Evolutionary conservation across 495 filamentous ascomycete genomes (phyloP).

Genomic region (Neurospora africana): DNA sequence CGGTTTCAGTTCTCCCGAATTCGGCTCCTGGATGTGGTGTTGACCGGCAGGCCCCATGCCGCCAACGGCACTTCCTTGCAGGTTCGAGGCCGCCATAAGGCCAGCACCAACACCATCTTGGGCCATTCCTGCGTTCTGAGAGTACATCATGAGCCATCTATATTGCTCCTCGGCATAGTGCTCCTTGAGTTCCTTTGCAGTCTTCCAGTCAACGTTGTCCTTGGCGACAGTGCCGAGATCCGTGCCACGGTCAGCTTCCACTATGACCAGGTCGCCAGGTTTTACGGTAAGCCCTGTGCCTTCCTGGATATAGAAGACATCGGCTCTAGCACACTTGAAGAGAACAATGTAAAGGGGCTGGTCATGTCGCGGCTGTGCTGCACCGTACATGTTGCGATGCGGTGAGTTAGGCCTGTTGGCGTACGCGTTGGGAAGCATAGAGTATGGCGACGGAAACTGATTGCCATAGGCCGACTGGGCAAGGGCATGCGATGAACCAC

Average conservation of each 20-base stretch:
- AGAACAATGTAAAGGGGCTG: conserved; percentile 86
- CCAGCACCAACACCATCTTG: conserved; percentile 45
- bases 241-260: conserved; percentile 91
- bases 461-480: conserved; percentile 27
- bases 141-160: conserved; percentile 96
- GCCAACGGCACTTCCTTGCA: conserved; percentile 57
- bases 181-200: conserved; percentile 79
- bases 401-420: conserved; percentile 42
- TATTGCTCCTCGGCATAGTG: conserved; percentile 88
- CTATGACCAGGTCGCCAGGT: conserved; percentile 86
- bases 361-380: conserved; percentile 59
- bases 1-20: conserved; percentile 69
- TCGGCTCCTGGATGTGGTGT: conserved; percentile 66
- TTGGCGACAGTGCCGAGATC: conserved; percentile 89
- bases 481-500: conserved; percentile 30
- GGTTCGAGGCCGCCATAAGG: conserved; percentile 46
- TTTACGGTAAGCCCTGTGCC: conserved; percentile 86
- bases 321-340: conserved; percentile 89
- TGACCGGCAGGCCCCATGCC: conserved; percentile 63
- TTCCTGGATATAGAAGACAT: conserved; percentile 94
- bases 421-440: conserved; percentile 43
- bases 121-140: conserved; percentile 56
- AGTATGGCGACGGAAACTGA: conserved; percentile 31
- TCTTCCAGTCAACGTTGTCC: conserved; percentile 70
- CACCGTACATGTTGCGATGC: conserved; percentile 50